Base-by-base conservation (phyloP, 768 basidiomycete species). In the Russula ochroleuca region DNA sequence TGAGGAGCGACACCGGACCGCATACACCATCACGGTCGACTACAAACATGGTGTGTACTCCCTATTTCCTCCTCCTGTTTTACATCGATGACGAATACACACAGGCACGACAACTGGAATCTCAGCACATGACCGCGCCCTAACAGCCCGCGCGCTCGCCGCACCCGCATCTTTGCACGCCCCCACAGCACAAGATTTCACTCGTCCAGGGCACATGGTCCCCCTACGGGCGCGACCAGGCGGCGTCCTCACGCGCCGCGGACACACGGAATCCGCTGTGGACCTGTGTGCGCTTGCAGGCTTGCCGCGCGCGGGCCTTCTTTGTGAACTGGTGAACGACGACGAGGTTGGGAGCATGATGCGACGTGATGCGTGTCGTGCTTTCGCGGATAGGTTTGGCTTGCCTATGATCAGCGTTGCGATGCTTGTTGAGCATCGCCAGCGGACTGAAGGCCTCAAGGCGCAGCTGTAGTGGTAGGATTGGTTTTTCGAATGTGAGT, bases 321-420 rank as follows among this genome's bases (percentile, higher is more conserved):
- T 99, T 38, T 98, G 97, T 72, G 97, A 99, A 73, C 78, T 98
- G 41, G 94, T 98, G 17, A 96, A 98, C 59, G 93, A 98, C 67
- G 88, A 98, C 72, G 82, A 82, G 15, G 76, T 82, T 68, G 97
- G 97, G 0, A 85, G 81, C 17, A 99, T 99, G 97, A 92, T 94
- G n/a, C 79, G 95, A 19, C 78, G 94, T 40, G 95, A 98, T 70
- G 95, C 94, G 70, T 96, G 95, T 72, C 82, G 93, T 66, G 81
- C 84, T 41, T 98, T 99, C 71, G 95, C 97, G 13, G 85, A 92
- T 74, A 78, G 81, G 25, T 94, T 90, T 88, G 90, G 92, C 10
- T 71, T 98, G 59, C 94, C 90, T 72, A 92, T 97, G 86, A 92
- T 99, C 71, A 95, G 90, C 63, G 89, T 99, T 7, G 94, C 94